Evolutionary conservation across 257 asterid species (phyloP).

Genomic region (Ajuga chamaepitys): DNA sequence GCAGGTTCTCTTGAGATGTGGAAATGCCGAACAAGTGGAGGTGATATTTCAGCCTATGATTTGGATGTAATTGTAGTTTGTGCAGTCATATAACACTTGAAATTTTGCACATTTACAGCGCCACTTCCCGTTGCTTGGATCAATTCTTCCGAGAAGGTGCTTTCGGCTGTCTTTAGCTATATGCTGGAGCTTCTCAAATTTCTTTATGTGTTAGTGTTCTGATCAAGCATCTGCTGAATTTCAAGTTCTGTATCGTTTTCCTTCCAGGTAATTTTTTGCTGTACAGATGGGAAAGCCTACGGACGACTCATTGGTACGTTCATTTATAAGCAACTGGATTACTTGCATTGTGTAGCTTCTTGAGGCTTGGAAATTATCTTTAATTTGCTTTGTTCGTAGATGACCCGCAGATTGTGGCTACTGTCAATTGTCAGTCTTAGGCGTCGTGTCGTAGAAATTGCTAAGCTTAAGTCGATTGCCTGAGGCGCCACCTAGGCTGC

Average conservation of each 20-base stretch:
- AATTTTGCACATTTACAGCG: conserved; percentile 33
- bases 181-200: not conserved
- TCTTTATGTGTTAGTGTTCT: not conserved
- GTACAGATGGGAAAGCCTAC: conserved; percentile 52
- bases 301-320: conserved; percentile 75
- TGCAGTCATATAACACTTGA: conserved; percentile 4
- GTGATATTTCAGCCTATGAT: conserved; percentile 24
- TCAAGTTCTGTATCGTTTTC: conserved; percentile 1
- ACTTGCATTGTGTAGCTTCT: not conserved
- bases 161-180: not conserved
- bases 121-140: conserved; percentile 64
- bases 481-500: too few species aligned
- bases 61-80: not conserved
- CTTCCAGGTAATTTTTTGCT: conserved; percentile 51
- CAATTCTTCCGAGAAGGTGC: conserved; percentile 58
- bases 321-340: not conserved
- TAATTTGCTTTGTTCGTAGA: too few species aligned
- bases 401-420: too few species aligned
- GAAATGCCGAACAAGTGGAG: conserved; percentile 76
- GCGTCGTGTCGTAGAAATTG: too few species aligned
- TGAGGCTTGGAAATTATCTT: not conserved
- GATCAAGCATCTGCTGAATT: not conserved
- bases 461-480: too few species aligned
- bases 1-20: conserved; percentile 48
- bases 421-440: too few species aligned